Evolutionary conservation across 177 flowering plant genomes (phyloP).

Genomic region (Tripterygium wilfordii): DNA sequence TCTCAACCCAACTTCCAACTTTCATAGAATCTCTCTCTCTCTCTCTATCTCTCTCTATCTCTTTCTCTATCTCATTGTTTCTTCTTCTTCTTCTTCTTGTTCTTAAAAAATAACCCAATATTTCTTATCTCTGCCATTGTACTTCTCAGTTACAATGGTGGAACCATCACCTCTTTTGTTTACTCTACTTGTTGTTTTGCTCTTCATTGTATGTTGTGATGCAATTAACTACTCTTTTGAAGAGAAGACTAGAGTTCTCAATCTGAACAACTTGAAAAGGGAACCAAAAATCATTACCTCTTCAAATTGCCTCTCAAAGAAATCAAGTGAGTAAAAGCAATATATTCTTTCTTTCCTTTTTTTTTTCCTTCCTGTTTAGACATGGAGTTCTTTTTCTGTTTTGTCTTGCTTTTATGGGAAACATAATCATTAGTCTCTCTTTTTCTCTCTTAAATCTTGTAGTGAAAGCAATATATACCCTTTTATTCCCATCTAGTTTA

Average conservation of each 20-base stretch:
- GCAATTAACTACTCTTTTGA: conserved; percentile 15
- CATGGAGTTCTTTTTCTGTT: background rate
- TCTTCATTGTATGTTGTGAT: conserved; percentile 14
- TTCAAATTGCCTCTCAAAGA: conserved; percentile 36
- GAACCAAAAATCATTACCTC: conserved; percentile 11
- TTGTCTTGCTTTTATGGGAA: background rate
- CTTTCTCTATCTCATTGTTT: conserved; percentile 1
- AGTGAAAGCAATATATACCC: too few relatives aligned
- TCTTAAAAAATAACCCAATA: background rate
- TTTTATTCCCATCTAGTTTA: too few relatives aligned
- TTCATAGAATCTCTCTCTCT: conserved; percentile 13
- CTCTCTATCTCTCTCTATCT: conserved; percentile 3
- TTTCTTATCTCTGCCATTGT: conserved; percentile 9
- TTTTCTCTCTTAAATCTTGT: background rate
- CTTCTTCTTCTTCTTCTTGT: background rate
- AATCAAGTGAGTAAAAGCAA: conserved; percentile 50
- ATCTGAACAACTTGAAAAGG: conserved; percentile 31
- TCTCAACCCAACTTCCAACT: conserved; percentile 54
- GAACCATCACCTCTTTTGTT: conserved; percentile 13
- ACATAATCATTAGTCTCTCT: background rate
- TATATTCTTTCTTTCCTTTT: background rate
- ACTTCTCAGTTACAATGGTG: too few relatives aligned
- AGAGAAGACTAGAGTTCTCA: conserved; percentile 36
- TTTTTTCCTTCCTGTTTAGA: background rate
- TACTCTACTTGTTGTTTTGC: conserved; percentile 12